Evolutionary conservation across 331 rosid species (phyloP).

Genomic region (Rosa hybrid): DNA sequence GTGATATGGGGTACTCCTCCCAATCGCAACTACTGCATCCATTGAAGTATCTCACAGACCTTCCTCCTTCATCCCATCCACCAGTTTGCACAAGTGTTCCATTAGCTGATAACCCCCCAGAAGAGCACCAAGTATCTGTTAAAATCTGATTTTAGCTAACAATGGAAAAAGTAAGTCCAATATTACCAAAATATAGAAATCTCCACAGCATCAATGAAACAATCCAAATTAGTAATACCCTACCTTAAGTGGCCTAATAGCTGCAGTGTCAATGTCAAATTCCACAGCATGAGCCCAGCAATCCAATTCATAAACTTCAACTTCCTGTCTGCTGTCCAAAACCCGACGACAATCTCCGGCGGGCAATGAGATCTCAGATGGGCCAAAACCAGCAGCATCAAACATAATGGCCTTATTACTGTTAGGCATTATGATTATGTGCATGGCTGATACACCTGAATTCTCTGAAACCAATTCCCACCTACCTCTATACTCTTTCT

Average conservation of each 20-base stretch:
- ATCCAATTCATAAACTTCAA: constrained; percentile 12
- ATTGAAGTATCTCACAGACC: constrained; percentile 14
- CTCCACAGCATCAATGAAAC: neutral
- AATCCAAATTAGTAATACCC: neutral
- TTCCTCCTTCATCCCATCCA: constrained; percentile 15
- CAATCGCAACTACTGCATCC: constrained; percentile 13
- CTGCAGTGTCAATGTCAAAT: constrained; percentile 10
- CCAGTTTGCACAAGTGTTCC: constrained; percentile 23
- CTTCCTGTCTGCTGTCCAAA: constrained; percentile 2
- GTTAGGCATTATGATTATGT: constrained; percentile 12
- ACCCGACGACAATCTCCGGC: constrained; percentile 10
- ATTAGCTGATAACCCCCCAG: constrained; percentile 21
- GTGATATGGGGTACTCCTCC: constrained; percentile 17
- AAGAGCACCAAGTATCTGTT: constrained; percentile 21
- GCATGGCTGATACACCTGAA: constrained; percentile 21
- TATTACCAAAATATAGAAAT: neutral
- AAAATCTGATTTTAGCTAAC: constrained; percentile 15
- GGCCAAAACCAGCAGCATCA: constrained; percentile 22
- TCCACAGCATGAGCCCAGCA: constrained; percentile 26
- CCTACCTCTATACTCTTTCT: constrained; percentile 4
- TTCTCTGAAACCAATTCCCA: constrained; percentile 23
- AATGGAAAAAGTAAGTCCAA: neutral
- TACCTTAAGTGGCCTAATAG: constrained; percentile 19
- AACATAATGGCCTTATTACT: constrained; percentile 9
- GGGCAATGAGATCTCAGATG: constrained; percentile 12